phyloP scores from a whole-genome alignment of 371 early-diverging fungal species.

The Actinomortierella ambigua region DNA sequence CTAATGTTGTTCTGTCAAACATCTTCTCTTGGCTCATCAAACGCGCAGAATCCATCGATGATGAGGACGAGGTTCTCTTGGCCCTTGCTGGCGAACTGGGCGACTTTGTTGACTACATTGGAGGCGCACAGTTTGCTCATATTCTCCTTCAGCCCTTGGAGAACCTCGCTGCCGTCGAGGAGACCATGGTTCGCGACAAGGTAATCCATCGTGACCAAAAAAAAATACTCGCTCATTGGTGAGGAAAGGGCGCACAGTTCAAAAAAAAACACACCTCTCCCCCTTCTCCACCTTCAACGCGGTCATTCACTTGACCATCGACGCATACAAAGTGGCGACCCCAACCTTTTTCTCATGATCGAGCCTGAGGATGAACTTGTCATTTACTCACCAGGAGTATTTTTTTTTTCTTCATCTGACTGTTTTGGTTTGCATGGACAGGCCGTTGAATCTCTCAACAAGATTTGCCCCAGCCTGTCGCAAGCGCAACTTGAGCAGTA shows the following conservation, averaged over 20 bases:
- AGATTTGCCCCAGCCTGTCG: constrained; percentile 74
- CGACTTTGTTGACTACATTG: constrained; percentile 88
- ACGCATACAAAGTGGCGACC: not conserved
- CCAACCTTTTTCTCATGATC: not conserved
- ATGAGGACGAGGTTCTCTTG: constrained; percentile 94
- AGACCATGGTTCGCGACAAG: constrained; percentile 96
- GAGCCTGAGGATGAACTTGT: not conserved
- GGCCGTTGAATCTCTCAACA: constrained; percentile 93
- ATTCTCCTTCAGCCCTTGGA: constrained; percentile 90
- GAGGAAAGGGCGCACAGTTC: no score
- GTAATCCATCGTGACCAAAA: constrained; percentile 51
- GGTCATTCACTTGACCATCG: not conserved
- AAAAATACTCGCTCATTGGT: no score
- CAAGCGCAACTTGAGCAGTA: constrained; percentile 83
- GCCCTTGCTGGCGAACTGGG: constrained; percentile 95
- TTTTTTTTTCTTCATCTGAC: constrained; percentile 3
- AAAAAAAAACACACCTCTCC: not conserved
- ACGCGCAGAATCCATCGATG: constrained; percentile 93
- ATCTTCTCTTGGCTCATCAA: not conserved
- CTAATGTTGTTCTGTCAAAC: not conserved
- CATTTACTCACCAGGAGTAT: not conserved
- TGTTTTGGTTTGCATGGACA: constrained; percentile 36
- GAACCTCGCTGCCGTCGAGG: constrained; percentile 95
- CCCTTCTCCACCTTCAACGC: not conserved
- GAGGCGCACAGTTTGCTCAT: constrained; percentile 87